Percentiles rank a stretch among this genome's conserved stretches.
Conservation (phyloP, 441 rosid species). For the Jatropha podagrica region DNA sequence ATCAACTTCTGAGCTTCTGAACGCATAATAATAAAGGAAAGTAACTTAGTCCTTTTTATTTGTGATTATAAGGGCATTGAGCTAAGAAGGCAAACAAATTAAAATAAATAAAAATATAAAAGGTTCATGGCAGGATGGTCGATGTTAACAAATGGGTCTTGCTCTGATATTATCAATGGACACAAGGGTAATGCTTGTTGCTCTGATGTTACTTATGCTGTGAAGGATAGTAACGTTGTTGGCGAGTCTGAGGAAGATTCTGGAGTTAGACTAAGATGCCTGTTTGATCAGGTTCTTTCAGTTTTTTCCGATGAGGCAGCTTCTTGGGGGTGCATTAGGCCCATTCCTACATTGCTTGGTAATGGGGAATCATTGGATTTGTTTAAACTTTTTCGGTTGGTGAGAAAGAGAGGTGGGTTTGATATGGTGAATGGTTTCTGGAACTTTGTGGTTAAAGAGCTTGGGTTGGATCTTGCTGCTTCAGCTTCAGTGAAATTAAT, state of each 20-base stretch:
- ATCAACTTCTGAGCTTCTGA: conserved; percentile 5
- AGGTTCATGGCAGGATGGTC: conserved; percentile 63
- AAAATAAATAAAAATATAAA: conserved; percentile 7
- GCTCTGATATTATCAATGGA: conserved; percentile 21
- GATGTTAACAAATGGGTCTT: conserved; percentile 38
- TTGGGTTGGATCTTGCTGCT: conserved; percentile 38
- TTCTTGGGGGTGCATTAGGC: conserved; percentile 40
- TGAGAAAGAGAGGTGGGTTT: conserved; percentile 52
- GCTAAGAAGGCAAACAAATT: background rate
- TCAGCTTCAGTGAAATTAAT: conserved; percentile 44
- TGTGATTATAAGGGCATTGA: background rate
- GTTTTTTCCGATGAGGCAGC: conserved; percentile 40
- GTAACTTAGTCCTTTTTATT: background rate
- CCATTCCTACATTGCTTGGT: conserved; percentile 50
- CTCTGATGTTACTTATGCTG: conserved; percentile 19
- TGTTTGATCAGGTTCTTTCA: conserved; percentile 58
- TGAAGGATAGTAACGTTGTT: conserved; percentile 23
- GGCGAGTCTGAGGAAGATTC: conserved; percentile 29
- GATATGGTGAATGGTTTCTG: conserved; percentile 46
- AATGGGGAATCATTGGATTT: conserved; percentile 42
- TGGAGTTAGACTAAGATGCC: conserved; percentile 37
- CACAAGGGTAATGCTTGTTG: conserved; percentile 23
- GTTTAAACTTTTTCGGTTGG: conserved; percentile 44
- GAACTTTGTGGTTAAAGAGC: conserved; percentile 52
- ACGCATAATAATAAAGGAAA: conserved; percentile 9